phyloP scores from a whole-genome alignment of 176 grass and related monocot species.

The Phyllostachys edulis region DNA sequence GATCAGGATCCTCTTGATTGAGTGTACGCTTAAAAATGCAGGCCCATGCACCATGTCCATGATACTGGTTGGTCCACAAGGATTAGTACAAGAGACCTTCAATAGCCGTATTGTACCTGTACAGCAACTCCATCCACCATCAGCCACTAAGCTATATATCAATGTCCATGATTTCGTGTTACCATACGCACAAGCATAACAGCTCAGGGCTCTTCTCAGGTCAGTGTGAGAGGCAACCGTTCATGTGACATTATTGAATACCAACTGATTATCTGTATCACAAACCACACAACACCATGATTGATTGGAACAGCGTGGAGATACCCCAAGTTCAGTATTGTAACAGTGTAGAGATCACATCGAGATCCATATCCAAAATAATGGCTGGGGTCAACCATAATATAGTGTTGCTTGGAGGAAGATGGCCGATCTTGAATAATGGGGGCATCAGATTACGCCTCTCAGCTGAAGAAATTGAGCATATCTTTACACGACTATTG shows the following conservation, averaged over 20 bases:
- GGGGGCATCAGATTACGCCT: background rate
- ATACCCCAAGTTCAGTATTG: background rate
- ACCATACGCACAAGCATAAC: slow-evolving; percentile 9
- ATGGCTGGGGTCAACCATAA: background rate
- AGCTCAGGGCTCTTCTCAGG: background rate
- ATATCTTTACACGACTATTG: background rate
- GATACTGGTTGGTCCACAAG: background rate
- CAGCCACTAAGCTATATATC: background rate
- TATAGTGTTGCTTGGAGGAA: background rate
- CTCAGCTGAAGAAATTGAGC: background rate
- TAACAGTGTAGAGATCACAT: slow-evolving; percentile 31
- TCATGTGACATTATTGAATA: slow-evolving; percentile 37
- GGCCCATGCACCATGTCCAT: background rate
- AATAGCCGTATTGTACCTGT: background rate
- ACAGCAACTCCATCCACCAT: background rate
- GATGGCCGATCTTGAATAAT: background rate
- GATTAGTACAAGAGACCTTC: slow-evolving; percentile 1
- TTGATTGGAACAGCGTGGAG: slow-evolving; percentile 28
- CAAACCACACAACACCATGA: slow-evolving; percentile 11
- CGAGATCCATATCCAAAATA: slow-evolving; percentile 23
- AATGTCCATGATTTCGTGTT: background rate
- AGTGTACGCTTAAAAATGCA: background rate
- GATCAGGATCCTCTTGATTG: background rate
- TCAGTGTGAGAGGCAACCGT: slow-evolving; percentile 5
- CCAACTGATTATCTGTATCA: slow-evolving; percentile 29